Evolutionary conservation across 2,329 filamentous ascomycete genomes (phyloP), one percentile per base, ranked within the genome.

Genomic region (Parastagonospora nodorum): DNA sequence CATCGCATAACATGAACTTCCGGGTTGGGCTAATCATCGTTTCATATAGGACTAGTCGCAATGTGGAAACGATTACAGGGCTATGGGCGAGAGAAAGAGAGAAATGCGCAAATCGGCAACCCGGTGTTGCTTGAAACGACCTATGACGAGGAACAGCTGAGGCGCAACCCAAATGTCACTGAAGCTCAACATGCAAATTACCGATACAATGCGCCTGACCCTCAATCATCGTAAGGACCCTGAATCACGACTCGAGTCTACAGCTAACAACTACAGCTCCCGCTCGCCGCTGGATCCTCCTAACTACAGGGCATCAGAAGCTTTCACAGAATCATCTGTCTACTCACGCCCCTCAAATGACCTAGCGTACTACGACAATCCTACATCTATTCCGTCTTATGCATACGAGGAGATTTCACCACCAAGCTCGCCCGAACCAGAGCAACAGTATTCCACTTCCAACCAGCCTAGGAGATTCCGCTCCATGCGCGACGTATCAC

Each of bases 271-370:
- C 19, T 15, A 33, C 50, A 63, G 67, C 42, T 47, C 58, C 35
- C 55, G 62, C 24, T 58, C 66, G n/a, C 64, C 63, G 11, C 50
- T 57, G 19, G 60, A 64, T 40, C 53, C 58, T 37, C 58, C 56
- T 33, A 53, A 63, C 35, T 64, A 66, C 32, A 62, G 60, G 45
- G 53, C 53, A 2, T 69, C 69, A 8, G 62, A 67, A 50, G 61
- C 63, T 8, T 64, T 66, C 7, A 69, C 69, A 32, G 62, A 66
- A 16, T 87, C 86, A 29, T 88, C 87, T 12, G 60, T 85, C 40
- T 88, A 88, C 67, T 84, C 85, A 39, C 80, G 83, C 67, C 79
- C 77, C 38, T 83, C 78, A 53, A 78, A 79, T 11, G 58, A 63
- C 24, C 16, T 56, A 16, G 61, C 56, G 15, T 60, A 67, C 45